These are phyloP conservation scores for Macrophomina tecta DNA, from an alignment of 2,329 filamentous ascomycete species.

Conservation along the genomic window DNA sequence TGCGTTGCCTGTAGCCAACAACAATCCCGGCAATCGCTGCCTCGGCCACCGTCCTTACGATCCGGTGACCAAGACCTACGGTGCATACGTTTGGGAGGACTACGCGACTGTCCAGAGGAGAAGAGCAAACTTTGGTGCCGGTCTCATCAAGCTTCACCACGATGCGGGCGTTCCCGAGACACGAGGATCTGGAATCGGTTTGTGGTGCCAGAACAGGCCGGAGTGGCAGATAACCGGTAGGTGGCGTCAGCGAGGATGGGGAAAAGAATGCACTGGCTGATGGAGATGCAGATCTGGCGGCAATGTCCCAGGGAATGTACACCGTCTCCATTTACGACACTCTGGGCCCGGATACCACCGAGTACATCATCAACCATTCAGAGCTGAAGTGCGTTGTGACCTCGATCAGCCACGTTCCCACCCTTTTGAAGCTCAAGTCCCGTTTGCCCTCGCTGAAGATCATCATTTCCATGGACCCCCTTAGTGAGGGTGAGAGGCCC, in stretches of 20 bases:
- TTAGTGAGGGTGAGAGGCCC: slow-evolving; percentile 77
- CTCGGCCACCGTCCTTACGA: slow-evolving; percentile 85
- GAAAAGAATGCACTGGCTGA: slow-evolving; percentile 1
- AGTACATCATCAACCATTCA: slow-evolving; percentile 95
- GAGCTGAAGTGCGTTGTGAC: slow-evolving; percentile 76
- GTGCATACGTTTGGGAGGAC: slow-evolving; percentile 81
- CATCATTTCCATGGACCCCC: slow-evolving; percentile 83
- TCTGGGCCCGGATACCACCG: slow-evolving; percentile 85
- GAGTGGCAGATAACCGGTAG: slow-evolving; percentile 85
- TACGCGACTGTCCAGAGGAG: slow-evolving; percentile 81
- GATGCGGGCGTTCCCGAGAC: slow-evolving; percentile 67
- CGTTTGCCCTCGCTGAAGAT: slow-evolving; percentile 81
- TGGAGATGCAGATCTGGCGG: slow-evolving; percentile 71
- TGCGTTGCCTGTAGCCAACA: slow-evolving; percentile 44
- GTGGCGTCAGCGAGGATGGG: slow-evolving; percentile 31
- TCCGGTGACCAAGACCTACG: slow-evolving; percentile 72
- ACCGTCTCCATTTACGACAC: slow-evolving; percentile 97
- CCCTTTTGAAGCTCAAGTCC: slow-evolving; percentile 79
- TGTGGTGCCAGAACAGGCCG: slow-evolving; percentile 87
- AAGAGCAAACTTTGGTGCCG: slow-evolving; percentile 83
- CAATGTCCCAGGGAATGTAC: slow-evolving; percentile 85
- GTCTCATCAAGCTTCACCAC: slow-evolving; percentile 81
- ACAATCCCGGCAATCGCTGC: slow-evolving; percentile 71
- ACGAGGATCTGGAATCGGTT: slow-evolving; percentile 73
- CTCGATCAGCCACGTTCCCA: slow-evolving; percentile 80